These are phyloP conservation scores for Exserohilum turcica DNA, from an alignment of 2,329 filamentous ascomycete genomes.

Conservation along the genomic window DNA sequence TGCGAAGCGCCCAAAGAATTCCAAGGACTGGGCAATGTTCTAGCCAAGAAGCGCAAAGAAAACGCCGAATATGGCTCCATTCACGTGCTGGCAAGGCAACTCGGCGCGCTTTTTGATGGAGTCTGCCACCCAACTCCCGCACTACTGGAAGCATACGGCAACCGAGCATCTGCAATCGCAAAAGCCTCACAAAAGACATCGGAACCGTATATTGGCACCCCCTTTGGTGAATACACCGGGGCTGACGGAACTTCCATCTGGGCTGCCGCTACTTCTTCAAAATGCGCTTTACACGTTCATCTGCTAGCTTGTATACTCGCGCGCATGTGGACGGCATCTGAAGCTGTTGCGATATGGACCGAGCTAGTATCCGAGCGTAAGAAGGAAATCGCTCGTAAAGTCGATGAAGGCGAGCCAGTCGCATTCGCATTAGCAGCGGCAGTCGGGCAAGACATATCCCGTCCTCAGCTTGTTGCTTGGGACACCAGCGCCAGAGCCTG, in stretches of 20 bases:
- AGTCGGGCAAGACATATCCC: conserved; percentile 2
- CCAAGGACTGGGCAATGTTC: conserved; percentile 30
- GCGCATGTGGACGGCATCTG: conserved; percentile 28
- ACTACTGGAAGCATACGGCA: conserved; percentile 46
- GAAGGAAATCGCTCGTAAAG: conserved; percentile 1
- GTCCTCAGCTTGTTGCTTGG: conserved; percentile 18
- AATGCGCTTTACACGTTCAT: conserved; percentile 35
- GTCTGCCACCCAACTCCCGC: conserved; percentile 40
- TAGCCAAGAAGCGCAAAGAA: conserved; percentile 39
- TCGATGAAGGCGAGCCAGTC: conserved; percentile 30
- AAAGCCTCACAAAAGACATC: background rate
- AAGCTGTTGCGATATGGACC: conserved; percentile 45
- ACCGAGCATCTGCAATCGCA: conserved; percentile 30
- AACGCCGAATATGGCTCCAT: conserved; percentile 48
- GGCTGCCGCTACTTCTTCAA: conserved; percentile 47
- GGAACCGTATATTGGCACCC: background rate
- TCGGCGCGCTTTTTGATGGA: conserved; percentile 50
- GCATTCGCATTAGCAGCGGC: conserved; percentile 2
- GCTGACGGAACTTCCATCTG: conserved; percentile 45
- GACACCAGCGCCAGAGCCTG: conserved; percentile 21
- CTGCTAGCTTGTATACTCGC: conserved; percentile 49
- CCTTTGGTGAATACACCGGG: conserved; percentile 32
- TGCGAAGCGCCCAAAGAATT: conserved; percentile 50
- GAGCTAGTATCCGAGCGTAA: conserved; percentile 35
- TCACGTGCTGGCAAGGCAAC: conserved; percentile 48